A percentile compares a stretch with the other conserved stretches of the same genome.
Evolutionary conservation across 2,329 filamentous ascomycete species (phyloP).

Genomic region (Cladorrhinum sp.): DNA sequence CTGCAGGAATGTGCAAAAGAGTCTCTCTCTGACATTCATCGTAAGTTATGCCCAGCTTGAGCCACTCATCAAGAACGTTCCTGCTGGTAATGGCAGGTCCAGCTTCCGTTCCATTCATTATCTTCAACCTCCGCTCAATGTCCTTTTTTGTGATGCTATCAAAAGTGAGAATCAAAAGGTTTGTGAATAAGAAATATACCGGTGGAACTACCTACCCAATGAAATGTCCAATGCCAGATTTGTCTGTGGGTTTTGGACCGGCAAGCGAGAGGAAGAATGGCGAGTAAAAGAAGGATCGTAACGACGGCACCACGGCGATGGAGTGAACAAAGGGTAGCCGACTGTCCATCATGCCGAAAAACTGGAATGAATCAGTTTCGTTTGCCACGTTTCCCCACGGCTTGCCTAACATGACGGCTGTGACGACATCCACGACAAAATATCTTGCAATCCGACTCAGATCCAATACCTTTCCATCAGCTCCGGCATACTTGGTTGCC

Average conservation of each 20-base stretch:
- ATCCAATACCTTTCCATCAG: neutral
- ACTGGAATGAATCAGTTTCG: slow-evolving; percentile 12
- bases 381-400: slow-evolving; percentile 14
- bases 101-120: no score
- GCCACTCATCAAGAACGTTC: no score
- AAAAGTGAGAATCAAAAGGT: no score
- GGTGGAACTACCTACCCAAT: slow-evolving; percentile 10
- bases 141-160: no score
- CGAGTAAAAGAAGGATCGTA: slow-evolving; percentile 4
- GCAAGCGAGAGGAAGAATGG: neutral
- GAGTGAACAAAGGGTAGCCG: slow-evolving; percentile 5
- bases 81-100: no score
- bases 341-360: slow-evolving; percentile 6
- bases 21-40: no score
- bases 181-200: no score
- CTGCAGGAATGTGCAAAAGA: no score
- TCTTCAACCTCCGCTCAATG: no score
- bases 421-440: slow-evolving; percentile 16
- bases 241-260: slow-evolving; percentile 11
- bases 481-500: neutral
- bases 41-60: no score
- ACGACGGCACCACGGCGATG: neutral
- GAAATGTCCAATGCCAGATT: slow-evolving; percentile 11
- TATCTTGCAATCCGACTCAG: slow-evolving; percentile 13
- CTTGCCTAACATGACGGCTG: slow-evolving; percentile 9